A percentile compares a stretch with the other conserved stretches of the same genome.
Evolutionary conservation across 139 green algal species (phyloP).

Genomic region (Coelastrella sp.): DNA sequence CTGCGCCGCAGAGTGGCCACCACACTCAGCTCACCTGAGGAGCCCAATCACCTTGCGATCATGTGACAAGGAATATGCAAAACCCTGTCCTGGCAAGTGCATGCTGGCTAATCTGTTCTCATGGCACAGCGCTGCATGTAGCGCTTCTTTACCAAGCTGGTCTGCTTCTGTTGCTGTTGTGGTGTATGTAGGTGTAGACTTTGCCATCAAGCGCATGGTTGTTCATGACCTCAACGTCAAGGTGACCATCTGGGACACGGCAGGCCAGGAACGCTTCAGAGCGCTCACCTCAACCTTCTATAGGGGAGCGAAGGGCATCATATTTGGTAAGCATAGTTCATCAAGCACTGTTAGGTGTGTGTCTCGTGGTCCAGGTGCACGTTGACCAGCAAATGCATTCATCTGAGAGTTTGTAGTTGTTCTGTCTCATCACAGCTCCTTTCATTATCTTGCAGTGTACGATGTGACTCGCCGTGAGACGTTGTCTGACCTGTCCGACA

Average conservation of each 20-base stretch:
- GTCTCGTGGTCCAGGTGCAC: too few relatives aligned
- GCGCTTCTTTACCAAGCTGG: too few relatives aligned
- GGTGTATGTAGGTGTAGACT: constrained; percentile 82
- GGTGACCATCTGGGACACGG: constrained; percentile 95
- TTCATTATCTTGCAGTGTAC: constrained; percentile 64
- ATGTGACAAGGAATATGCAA: too few relatives aligned
- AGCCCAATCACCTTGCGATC: too few relatives aligned
- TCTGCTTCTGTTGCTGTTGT: background rate
- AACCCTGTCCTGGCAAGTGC: too few relatives aligned
- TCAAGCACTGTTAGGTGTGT: too few relatives aligned
- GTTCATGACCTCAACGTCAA: constrained; percentile 83
- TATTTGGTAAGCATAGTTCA: constrained; percentile 31
- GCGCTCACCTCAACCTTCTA: constrained; percentile 97
- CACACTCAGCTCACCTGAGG: too few relatives aligned
- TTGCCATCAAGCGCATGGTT: constrained; percentile 87
- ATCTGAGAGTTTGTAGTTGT: too few relatives aligned
- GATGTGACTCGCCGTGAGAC: constrained; percentile 89
- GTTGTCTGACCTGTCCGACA: constrained; percentile 81
- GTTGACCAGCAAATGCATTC: too few relatives aligned
- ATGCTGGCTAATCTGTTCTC: too few relatives aligned
- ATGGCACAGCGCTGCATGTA: too few relatives aligned
- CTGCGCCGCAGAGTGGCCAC: too few relatives aligned
- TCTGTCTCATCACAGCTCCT: background rate
- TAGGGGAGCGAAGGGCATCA: constrained; percentile 78
- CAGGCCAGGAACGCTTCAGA: constrained; percentile 80